Percentiles rank a stretch among this genome's conserved stretches.
Conservation (phyloP, 2,329 filamentous ascomycete genomes). For the Phyllosticta capitalensis region DNA sequence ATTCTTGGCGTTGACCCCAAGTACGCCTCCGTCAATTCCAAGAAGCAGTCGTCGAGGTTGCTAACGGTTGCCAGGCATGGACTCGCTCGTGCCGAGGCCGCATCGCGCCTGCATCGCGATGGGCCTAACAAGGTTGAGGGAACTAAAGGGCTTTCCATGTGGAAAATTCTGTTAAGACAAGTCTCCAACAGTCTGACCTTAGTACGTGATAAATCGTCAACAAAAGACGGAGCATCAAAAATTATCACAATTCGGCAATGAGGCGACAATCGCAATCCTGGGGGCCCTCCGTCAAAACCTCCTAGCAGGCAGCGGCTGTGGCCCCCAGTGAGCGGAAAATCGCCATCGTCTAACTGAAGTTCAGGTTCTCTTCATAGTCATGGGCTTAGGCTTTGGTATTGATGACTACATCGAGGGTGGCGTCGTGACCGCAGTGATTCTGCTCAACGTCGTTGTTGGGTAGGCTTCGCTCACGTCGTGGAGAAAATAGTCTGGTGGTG, state of each 20-base stretch:
- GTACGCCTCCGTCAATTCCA: constrained; percentile 14
- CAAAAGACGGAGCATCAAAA: neutral
- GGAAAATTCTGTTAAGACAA: constrained; percentile 68
- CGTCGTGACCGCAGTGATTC: constrained; percentile 54
- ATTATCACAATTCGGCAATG: neutral
- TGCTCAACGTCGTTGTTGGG: constrained; percentile 59
- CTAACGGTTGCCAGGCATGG: constrained; percentile 40
- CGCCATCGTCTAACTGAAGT: neutral
- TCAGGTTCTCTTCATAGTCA: constrained; percentile 65
- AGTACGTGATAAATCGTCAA: constrained; percentile 32
- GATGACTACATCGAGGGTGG: constrained; percentile 54
- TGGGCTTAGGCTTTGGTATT: constrained; percentile 57
- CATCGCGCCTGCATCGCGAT: constrained; percentile 54
- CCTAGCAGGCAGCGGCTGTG: neutral
- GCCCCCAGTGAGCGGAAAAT: neutral
- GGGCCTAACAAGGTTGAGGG: constrained; percentile 63
- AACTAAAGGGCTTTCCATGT: constrained; percentile 61
- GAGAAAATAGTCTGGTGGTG: constrained; percentile 1
- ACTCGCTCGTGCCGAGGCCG: constrained; percentile 53
- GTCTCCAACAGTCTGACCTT: constrained; percentile 68
- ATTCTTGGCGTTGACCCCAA: constrained; percentile 26
- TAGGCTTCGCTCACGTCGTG: constrained; percentile 16
- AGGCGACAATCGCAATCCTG: neutral
- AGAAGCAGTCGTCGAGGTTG: neutral
- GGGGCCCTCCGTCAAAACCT: neutral